Conservation (phyloP, 345 rosid species). For the Litchi chinensis region DNA sequence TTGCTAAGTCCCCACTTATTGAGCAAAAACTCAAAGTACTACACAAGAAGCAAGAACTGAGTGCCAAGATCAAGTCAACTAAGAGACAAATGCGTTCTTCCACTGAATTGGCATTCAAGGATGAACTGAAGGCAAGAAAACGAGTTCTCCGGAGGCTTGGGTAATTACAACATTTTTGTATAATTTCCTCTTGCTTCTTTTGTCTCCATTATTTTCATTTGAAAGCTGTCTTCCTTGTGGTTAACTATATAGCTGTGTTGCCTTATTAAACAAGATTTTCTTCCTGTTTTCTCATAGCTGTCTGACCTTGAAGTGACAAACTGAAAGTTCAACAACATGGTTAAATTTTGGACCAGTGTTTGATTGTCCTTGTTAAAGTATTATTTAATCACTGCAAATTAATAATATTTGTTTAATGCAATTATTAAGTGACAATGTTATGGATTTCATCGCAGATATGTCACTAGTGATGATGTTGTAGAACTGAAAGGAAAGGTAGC, state of each 20-base stretch:
- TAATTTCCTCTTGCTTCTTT: background rate
- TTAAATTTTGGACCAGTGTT: background rate
- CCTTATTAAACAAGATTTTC: background rate
- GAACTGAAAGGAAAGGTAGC: constrained; percentile 92
- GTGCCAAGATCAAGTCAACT: constrained; percentile 74
- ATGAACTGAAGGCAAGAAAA: constrained; percentile 95
- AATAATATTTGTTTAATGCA: background rate
- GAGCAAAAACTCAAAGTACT: constrained; percentile 77
- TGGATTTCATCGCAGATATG: constrained; percentile 50
- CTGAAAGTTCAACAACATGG: background rate
- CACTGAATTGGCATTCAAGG: constrained; percentile 86
- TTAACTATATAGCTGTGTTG: background rate
- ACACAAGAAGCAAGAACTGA: constrained; percentile 75
- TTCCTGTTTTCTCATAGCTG: background rate
- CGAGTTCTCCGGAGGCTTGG: constrained; percentile 95
- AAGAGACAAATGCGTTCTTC: constrained; percentile 77
- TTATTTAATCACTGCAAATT: background rate
- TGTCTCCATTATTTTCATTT: background rate
- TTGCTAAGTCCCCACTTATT: constrained; percentile 85
- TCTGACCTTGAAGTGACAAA: background rate
- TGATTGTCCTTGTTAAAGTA: background rate
- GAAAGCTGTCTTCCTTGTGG: background rate
- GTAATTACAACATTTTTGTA: constrained; percentile 38
- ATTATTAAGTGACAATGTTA: background rate
- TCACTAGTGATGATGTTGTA: constrained; percentile 70